Conservation (phyloP, 2,329 filamentous ascomycete species). For the Trichocomaceae sp. region DNA sequence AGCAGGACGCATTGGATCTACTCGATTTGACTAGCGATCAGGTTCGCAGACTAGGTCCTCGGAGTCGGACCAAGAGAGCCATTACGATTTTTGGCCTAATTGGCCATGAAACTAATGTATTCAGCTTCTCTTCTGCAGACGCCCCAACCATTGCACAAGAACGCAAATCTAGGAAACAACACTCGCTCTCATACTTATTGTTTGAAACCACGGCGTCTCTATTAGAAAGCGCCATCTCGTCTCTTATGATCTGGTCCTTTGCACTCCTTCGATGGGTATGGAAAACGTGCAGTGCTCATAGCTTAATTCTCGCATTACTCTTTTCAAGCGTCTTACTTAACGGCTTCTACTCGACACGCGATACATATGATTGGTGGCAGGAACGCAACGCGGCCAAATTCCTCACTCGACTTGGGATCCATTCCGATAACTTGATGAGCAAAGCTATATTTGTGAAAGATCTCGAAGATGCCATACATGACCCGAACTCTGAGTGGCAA, state of each 20-base stretch:
- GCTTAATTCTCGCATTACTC: constrained; percentile 64
- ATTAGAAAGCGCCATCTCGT: constrained; percentile 66
- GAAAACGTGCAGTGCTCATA: constrained; percentile 64
- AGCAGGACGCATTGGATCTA: constrained; percentile 44
- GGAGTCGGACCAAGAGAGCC: constrained; percentile 44
- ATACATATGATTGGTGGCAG: constrained; percentile 72
- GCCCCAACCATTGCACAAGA: constrained; percentile 24
- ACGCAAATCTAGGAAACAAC: constrained; percentile 54
- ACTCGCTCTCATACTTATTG: constrained; percentile 61
- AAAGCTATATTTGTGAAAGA: constrained; percentile 78
- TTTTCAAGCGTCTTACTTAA: constrained; percentile 66
- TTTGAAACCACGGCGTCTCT: constrained; percentile 67
- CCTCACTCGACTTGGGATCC: constrained; percentile 74
- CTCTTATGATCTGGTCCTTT: constrained; percentile 70
- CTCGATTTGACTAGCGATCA: constrained; percentile 46
- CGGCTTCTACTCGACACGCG: constrained; percentile 64
- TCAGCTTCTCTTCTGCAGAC: constrained; percentile 32
- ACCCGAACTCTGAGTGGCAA: constrained; percentile 24
- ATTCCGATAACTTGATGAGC: constrained; percentile 73
- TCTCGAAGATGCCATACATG: constrained; percentile 58
- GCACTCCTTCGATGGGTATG: constrained; percentile 59
- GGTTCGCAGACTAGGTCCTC: constrained; percentile 40
- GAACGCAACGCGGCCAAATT: constrained; percentile 74
- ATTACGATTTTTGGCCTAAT: constrained; percentile 45
- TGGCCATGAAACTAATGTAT: constrained; percentile 37